Percentiles rank a stretch among this genome's conserved stretches.
Evolutionary conservation across 129 eudicot species (phyloP).

Genomic region (Lactuca sativa): DNA sequence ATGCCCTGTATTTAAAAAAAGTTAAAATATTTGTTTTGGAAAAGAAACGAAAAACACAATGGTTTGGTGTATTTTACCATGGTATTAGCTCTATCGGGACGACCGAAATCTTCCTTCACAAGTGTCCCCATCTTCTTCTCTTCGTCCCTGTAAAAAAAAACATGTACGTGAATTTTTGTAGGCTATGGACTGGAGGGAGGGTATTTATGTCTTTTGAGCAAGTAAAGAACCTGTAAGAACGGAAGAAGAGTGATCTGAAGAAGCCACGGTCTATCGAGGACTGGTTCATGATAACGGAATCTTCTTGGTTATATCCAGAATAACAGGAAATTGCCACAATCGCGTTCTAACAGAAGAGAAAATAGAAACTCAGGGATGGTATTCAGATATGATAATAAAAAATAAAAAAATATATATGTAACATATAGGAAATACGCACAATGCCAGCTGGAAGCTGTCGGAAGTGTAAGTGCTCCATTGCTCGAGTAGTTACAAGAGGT

Average conservation of each 20-base stretch:
- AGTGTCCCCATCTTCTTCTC: constrained; percentile 98
- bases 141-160: constrained; percentile 53
- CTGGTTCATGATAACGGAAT: constrained; percentile 96
- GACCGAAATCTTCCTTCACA: constrained; percentile 91
- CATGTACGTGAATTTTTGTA: neutral
- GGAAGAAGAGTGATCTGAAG: constrained; percentile 89
- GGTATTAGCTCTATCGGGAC: constrained; percentile 80
- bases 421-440: constrained; percentile 22
- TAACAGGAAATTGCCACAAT: constrained; percentile 95
- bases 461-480: constrained; percentile 98
- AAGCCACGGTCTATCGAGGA: constrained; percentile 97
- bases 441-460: constrained; percentile 99
- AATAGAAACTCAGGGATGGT: constrained; percentile 7
- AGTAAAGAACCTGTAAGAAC: constrained; percentile 62
- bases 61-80: constrained; percentile 37
- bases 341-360: constrained; percentile 52
- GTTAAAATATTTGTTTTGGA: neutral
- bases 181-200: neutral
- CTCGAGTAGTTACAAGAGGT: constrained; percentile 96
- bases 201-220: neutral
- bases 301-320: constrained; percentile 98
- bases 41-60: neutral
- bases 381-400: neutral
- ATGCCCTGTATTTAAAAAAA: constrained; percentile 52
- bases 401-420: no score